Evolutionary conservation across 305 asterid genomes (phyloP).

Genomic region (Solanum aculeatissimum): DNA sequence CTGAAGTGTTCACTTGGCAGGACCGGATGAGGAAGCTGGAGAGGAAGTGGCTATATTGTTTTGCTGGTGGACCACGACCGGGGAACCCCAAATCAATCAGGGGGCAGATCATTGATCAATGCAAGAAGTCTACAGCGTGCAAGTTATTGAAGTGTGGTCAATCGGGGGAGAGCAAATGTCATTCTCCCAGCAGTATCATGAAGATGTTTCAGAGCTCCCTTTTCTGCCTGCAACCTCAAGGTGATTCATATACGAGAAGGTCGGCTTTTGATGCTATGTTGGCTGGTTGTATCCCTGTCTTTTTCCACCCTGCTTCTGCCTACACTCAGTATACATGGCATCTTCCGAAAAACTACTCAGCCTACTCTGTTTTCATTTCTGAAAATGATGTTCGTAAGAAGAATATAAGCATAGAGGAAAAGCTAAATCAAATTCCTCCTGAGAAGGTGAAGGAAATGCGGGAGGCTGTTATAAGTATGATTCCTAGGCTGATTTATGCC

Average conservation of each 20-base stretch:
- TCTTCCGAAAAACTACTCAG: slow-evolving; percentile 49
- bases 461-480: slow-evolving; percentile 60
- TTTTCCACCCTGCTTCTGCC: slow-evolving; percentile 84
- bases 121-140: slow-evolving; percentile 45
- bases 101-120: slow-evolving; percentile 59
- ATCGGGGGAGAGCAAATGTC: slow-evolving; percentile 61
- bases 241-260: slow-evolving; percentile 80
- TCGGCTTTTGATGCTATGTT: slow-evolving; percentile 81
- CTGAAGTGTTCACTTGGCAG: slow-evolving; percentile 59
- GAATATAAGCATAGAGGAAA: slow-evolving; percentile 47
- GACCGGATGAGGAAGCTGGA: slow-evolving; percentile 53
- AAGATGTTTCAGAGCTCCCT: slow-evolving; percentile 69
- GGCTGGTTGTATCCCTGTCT: slow-evolving; percentile 86
- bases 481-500: slow-evolving; percentile 62
- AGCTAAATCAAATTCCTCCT: slow-evolving; percentile 31
- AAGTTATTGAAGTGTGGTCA: slow-evolving; percentile 48
- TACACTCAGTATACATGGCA: slow-evolving; percentile 89
- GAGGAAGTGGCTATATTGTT: slow-evolving; percentile 59
- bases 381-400: slow-evolving; percentile 48
- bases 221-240: slow-evolving; percentile 83
- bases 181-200: slow-evolving; percentile 73
- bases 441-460: slow-evolving; percentile 59
- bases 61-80: slow-evolving; percentile 88
- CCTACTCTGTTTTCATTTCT: slow-evolving; percentile 61
- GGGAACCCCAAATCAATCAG: slow-evolving; percentile 55